Percentiles rank a stretch among this genome's conserved stretches.
Evolutionary conservation across 345 rosid genomes (phyloP).

Genomic region (Erysimum cheiranthoides): DNA sequence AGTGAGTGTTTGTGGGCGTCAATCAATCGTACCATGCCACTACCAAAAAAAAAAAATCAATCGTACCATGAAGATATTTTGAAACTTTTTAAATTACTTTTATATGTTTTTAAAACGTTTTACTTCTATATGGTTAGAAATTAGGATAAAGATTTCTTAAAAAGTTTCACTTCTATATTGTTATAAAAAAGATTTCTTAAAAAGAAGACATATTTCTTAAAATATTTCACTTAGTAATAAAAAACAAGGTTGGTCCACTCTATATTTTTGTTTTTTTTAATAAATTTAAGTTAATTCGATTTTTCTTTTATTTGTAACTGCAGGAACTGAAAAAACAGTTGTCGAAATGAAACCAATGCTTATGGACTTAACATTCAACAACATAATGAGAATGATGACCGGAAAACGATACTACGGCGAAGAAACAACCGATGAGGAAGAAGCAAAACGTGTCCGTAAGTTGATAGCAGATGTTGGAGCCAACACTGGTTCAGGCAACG

Average conservation of each 20-base stretch:
- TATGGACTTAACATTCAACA: constrained; percentile 47
- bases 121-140: too few relatives aligned
- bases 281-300: not conserved
- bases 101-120: too few relatives aligned
- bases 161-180: too few relatives aligned
- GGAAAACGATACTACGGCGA: constrained; percentile 51
- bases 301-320: not conserved
- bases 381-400: constrained; percentile 53
- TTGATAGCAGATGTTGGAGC: constrained; percentile 38
- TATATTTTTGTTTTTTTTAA: not conserved
- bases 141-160: too few relatives aligned
- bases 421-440: constrained; percentile 39
- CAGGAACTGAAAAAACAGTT: constrained; percentile 14
- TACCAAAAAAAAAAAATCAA: too few relatives aligned
- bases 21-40: too few relatives aligned
- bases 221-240: not conserved
- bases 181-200: too few relatives aligned
- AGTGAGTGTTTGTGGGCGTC: too few relatives aligned
- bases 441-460: constrained; percentile 44
- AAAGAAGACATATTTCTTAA: too few relatives aligned
- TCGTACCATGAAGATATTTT: too few relatives aligned
- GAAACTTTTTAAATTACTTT: too few relatives aligned
- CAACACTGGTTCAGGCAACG: constrained; percentile 35
- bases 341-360: constrained; percentile 50
- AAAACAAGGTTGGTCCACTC: not conserved